Evolutionary conservation across 2,329 filamentous ascomycete species (phyloP).

Genomic region (Pezicula carpinea): DNA sequence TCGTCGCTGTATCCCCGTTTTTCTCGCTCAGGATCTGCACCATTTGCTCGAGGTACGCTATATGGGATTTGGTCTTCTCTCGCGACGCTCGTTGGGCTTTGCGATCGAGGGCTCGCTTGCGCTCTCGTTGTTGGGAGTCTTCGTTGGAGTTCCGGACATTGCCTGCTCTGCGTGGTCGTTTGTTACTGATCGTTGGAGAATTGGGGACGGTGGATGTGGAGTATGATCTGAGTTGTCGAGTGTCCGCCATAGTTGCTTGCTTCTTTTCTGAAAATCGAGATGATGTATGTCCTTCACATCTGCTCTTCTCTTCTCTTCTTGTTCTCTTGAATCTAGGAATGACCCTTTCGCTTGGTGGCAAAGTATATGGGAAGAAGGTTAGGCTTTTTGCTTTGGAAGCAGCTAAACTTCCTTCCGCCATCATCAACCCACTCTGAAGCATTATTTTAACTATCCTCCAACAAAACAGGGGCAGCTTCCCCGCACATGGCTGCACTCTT

Average conservation of each 20-base stretch:
- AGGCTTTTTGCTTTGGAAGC: too few relatives aligned
- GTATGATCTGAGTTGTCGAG: not conserved
- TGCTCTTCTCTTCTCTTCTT: too few relatives aligned
- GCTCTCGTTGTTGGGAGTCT: conserved; percentile 7
- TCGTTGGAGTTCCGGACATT: conserved; percentile 1
- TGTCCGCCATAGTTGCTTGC: not conserved
- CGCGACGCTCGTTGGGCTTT: conserved; percentile 16
- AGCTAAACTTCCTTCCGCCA: too few relatives aligned
- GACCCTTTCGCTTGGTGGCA: too few relatives aligned
- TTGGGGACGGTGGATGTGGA: not conserved
- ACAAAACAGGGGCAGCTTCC: too few relatives aligned
- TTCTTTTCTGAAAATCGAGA: too few relatives aligned
- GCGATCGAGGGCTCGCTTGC: conserved; percentile 15
- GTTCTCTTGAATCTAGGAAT: too few relatives aligned
- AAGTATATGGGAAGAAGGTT: too few relatives aligned
- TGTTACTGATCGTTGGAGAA: not conserved
- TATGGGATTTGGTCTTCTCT: conserved; percentile 15
- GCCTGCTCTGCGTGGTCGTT: not conserved
- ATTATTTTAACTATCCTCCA: too few relatives aligned
- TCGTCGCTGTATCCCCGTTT: conserved; percentile 10
- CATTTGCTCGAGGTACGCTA: conserved; percentile 15
- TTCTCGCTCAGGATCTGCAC: conserved; percentile 12
- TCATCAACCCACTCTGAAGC: too few relatives aligned
- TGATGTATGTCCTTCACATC: too few relatives aligned
- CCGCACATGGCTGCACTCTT: too few relatives aligned